phyloP scores from a whole-genome alignment of 768 basidiomycete species.

The Melanogaster broomeanus region DNA sequence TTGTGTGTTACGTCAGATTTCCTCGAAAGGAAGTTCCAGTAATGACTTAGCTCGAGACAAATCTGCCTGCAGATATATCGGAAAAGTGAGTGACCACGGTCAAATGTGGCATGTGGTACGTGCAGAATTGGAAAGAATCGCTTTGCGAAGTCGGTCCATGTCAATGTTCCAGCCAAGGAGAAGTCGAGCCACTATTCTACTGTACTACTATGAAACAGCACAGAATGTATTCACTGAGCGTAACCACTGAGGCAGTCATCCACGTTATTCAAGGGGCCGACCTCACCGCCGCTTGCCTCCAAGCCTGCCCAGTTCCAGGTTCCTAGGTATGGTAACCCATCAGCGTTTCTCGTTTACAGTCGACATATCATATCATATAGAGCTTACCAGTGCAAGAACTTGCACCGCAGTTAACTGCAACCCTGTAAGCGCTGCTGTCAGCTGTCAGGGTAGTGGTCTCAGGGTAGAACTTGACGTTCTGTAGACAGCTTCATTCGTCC shows the following conservation, averaged over 20 bases:
- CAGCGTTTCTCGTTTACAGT: neutral
- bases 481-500: neutral
- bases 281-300: constrained; percentile 43
- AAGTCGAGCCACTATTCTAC: too few relatives aligned
- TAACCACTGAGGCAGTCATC: constrained; percentile 36
- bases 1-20: too few relatives aligned
- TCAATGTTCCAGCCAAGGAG: too few relatives aligned
- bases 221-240: constrained; percentile 13
- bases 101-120: too few relatives aligned
- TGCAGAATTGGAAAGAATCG: too few relatives aligned
- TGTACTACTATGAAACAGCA: neutral
- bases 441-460: constrained; percentile 46
- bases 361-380: neutral
- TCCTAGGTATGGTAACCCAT: constrained; percentile 29
- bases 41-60: too few relatives aligned
- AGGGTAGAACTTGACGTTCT: constrained; percentile 52
- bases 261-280: constrained; percentile 36
- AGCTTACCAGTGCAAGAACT: constrained; percentile 49
- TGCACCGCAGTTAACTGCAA: constrained; percentile 58
- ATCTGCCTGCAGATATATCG: too few relatives aligned
- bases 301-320: constrained; percentile 54
- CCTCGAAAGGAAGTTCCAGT: too few relatives aligned
- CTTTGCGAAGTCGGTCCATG: too few relatives aligned
- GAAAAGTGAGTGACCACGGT: too few relatives aligned
- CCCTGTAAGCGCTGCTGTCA: constrained; percentile 40